Percentiles rank a stretch among this genome's conserved stretches.
phyloP scores from a whole-genome alignment of 1,139 yeast genomes.

The Kazachstania sp. region DNA sequence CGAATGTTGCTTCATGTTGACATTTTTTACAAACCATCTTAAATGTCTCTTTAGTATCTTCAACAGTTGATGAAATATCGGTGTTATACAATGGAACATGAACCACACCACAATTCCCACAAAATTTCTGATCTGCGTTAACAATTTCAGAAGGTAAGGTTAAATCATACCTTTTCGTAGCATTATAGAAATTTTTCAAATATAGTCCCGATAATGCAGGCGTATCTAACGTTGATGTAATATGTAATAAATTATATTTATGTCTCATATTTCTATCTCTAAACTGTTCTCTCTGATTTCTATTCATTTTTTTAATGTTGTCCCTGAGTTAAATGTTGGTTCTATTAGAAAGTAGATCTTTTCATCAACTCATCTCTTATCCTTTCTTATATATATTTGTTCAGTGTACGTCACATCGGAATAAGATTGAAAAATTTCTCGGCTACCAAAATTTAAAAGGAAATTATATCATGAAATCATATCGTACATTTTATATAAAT shows the following conservation, averaged over 20 bases:
- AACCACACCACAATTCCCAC: slow-evolving; percentile 40
- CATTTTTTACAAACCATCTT: slow-evolving; percentile 33
- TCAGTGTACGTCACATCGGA: too few species aligned
- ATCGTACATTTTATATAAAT: not conserved
- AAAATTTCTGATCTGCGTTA: slow-evolving; percentile 32
- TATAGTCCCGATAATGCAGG: slow-evolving; percentile 27
- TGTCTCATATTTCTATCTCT: slow-evolving; percentile 23
- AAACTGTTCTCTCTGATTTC: slow-evolving; percentile 23
- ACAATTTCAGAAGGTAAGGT: slow-evolving; percentile 19
- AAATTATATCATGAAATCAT: not conserved
- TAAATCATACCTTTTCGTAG: slow-evolving; percentile 25
- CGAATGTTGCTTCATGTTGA: slow-evolving; percentile 15
- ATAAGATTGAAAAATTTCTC: not conserved
- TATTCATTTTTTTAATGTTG: slow-evolving; percentile 14
- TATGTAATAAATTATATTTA: slow-evolving; percentile 26
- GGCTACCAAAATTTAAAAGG: not conserved
- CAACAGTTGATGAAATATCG: slow-evolving; percentile 2
- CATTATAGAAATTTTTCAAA: slow-evolving; percentile 24
- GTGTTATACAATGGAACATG: slow-evolving; percentile 33
- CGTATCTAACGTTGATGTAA: slow-evolving; percentile 17
- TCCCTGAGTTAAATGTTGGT: not conserved
- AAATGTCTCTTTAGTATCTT: slow-evolving; percentile 18
- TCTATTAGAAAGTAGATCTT: not conserved
- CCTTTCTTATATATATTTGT: too few species aligned
- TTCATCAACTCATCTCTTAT: not conserved